Conservation (phyloP, 1,284 basidiomycete species). For the Ceratobasidium sp. region DNA sequence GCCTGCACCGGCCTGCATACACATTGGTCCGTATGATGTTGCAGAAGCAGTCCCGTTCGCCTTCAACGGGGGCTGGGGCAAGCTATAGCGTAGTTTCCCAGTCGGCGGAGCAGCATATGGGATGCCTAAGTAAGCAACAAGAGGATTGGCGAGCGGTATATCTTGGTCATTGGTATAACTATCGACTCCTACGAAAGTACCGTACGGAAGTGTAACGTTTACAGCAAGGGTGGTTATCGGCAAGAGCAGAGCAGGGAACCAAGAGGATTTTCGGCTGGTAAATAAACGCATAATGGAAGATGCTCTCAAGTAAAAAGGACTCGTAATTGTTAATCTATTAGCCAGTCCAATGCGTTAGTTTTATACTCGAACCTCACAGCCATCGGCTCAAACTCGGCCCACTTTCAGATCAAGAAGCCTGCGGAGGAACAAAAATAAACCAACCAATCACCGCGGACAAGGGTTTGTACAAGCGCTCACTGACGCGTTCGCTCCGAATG, state of each 20-base stretch:
- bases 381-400: too few relatives aligned
- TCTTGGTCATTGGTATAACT: constrained; percentile 27
- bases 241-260: constrained; percentile 3
- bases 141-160: not conserved
- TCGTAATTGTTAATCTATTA: too few relatives aligned
- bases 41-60: not conserved
- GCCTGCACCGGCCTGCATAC: constrained; percentile 16
- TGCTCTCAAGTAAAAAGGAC: too few relatives aligned
- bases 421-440: too few relatives aligned
- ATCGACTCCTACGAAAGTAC: constrained; percentile 24
- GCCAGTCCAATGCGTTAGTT: too few relatives aligned
- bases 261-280: not conserved
- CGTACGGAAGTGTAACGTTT: constrained; percentile 23
- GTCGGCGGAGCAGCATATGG: constrained; percentile 43
- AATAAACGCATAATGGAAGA: not conserved
- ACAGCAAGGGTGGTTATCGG: not conserved
- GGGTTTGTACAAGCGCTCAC: too few relatives aligned
- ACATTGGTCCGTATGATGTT: constrained; percentile 23
- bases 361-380: too few relatives aligned
- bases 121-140: constrained; percentile 37
- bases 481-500: too few relatives aligned
- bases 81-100: constrained; percentile 22
- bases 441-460: too few relatives aligned
- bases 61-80: constrained; percentile 19
- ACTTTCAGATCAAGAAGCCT: too few relatives aligned